Conservation (phyloP, 306 rosid species). For the Ormosia semicastrata region DNA sequence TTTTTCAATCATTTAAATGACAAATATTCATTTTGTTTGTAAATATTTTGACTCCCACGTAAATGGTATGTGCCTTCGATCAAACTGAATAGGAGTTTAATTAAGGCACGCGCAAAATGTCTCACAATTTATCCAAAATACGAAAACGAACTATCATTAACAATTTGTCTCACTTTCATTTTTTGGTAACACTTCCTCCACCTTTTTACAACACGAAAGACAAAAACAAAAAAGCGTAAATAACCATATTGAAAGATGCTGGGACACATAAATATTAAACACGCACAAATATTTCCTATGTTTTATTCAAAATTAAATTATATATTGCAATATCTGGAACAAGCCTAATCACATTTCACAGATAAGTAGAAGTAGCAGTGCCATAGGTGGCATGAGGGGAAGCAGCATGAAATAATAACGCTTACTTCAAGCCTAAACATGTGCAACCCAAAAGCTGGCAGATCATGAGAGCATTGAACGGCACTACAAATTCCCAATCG, state of each 20-base stretch:
- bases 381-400: neutral
- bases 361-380: neutral
- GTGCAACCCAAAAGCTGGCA: slow-evolving; percentile 31
- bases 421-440: slow-evolving; percentile 22
- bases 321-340: neutral
- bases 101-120: too few relatives aligned
- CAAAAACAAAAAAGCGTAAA: too few relatives aligned
- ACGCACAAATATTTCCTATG: neutral
- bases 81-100: neutral
- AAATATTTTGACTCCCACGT: neutral
- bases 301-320: neutral
- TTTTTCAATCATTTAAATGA: too few relatives aligned
- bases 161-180: too few relatives aligned
- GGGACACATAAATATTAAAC: neutral
- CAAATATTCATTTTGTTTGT: neutral
- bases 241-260: too few relatives aligned
- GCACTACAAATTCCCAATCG: neutral
- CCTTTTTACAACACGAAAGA: too few relatives aligned
- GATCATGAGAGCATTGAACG: neutral
- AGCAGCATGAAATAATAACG: slow-evolving; percentile 1
- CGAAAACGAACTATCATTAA: too few relatives aligned
- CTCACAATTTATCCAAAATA: too few relatives aligned
- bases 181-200: too few relatives aligned
- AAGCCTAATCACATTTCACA: neutral
- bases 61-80: neutral